Conservation (phyloP, 306 rosid genomes). For the Clitoria ternatea region DNA sequence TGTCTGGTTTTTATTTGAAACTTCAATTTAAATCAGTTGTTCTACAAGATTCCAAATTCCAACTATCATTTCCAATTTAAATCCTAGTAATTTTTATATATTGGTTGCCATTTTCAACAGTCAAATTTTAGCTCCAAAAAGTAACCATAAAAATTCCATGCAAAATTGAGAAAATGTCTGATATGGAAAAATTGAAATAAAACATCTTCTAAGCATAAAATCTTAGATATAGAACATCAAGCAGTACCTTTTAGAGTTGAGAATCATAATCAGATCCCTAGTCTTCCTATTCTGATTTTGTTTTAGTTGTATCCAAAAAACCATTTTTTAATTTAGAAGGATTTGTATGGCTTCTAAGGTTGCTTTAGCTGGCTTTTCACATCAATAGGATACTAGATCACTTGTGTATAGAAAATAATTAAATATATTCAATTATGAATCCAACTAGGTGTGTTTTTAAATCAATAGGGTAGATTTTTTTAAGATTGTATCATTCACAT, state of each 20-base stretch:
- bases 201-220: slow-evolving; percentile 13
- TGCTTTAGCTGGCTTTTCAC: slow-evolving; percentile 21
- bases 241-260: slow-evolving; percentile 81
- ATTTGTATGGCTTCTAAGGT: neutral
- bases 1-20: neutral
- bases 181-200: neutral
- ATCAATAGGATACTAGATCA: slow-evolving; percentile 5
- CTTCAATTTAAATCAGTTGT: neutral
- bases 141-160: neutral
- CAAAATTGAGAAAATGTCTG: neutral
- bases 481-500: too few species aligned
- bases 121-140: neutral
- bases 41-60: neutral
- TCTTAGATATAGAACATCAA: slow-evolving; percentile 17
- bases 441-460: too few species aligned
- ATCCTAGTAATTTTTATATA: neutral
- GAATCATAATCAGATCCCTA: slow-evolving; percentile 86
- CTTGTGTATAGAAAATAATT: neutral
- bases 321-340: slow-evolving; percentile 22
- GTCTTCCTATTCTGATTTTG: slow-evolving; percentile 86
- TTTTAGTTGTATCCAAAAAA: too few species aligned
- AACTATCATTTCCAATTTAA: neutral
- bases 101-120: neutral
- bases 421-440: neutral
- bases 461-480: too few species aligned